Percentiles rank a stretch among this genome's conserved stretches.
phyloP scores from a whole-genome alignment of 2,329 filamentous ascomycete species.

The Myrmaecium sp. region DNA sequence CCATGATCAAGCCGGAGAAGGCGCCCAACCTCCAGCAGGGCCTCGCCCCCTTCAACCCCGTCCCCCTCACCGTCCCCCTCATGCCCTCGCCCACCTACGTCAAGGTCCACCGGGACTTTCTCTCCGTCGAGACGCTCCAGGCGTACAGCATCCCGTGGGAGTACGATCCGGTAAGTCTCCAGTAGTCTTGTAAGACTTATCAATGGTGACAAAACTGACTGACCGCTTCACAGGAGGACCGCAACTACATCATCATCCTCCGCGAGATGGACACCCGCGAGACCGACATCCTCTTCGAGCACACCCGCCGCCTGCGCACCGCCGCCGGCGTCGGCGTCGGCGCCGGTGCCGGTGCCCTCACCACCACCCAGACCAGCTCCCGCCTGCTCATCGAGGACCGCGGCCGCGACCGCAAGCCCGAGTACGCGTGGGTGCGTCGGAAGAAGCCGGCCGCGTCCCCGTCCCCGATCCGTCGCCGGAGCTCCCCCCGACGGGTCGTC shows the following conservation, averaged over 20 bases:
- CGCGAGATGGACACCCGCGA: conserved; percentile 31
- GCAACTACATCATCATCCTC: conserved; percentile 32
- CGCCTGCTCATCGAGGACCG: conserved; percentile 26
- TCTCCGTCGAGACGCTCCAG: conserved; percentile 28
- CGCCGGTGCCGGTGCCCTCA: too few relatives aligned
- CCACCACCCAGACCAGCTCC: too few relatives aligned
- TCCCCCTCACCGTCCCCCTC: conserved; percentile 5
- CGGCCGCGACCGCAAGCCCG: conserved; percentile 18
- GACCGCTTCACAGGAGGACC: conserved; percentile 17
- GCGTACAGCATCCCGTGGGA: conserved; percentile 33
- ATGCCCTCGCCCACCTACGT: conserved; percentile 26
- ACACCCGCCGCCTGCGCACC: conserved; percentile 28
- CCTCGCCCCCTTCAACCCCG: conserved; percentile 10
- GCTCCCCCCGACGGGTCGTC: too few relatives aligned
- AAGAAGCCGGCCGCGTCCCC: conserved; percentile 15
- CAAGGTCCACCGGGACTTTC: conserved; percentile 29
- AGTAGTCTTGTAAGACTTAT: conserved; percentile 3
- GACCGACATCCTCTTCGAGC: conserved; percentile 33
- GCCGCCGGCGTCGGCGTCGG: too few relatives aligned
- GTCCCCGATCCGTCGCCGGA: conserved; percentile 9
- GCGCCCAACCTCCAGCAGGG: conserved; percentile 18
- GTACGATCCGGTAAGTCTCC: conserved; percentile 27
- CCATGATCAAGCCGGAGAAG: conserved; percentile 30
- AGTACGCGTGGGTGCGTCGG: conserved; percentile 29
- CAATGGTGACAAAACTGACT: not conserved